These are phyloP conservation scores for Saccharomyces jurei DNA, from an alignment of 805 yeast genomes.

Conservation along the genomic window DNA sequence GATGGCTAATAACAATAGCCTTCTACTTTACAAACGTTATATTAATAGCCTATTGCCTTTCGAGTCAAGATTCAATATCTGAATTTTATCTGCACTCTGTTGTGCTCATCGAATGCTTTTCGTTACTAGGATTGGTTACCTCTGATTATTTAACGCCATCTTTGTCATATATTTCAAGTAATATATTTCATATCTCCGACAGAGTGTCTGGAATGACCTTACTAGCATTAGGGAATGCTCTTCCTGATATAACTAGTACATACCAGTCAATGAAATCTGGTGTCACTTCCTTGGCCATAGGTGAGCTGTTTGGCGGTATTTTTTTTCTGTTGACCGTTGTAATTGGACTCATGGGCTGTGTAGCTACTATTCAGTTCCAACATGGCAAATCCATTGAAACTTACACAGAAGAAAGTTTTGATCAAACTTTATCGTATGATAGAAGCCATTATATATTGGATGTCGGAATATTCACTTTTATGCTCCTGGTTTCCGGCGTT, in stretches of 20 bases:
- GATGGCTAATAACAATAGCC: conserved; percentile 7
- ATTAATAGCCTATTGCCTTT: conserved; percentile 2
- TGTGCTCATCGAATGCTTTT: conserved; percentile 38
- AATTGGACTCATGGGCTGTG: conserved; percentile 66
- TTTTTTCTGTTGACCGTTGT: conserved; percentile 74
- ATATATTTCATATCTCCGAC: conserved; percentile 54
- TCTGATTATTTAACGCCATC: conserved; percentile 79
- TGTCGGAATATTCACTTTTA: conserved; percentile 42
- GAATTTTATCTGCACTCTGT: conserved; percentile 13
- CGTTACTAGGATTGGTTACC: conserved; percentile 68
- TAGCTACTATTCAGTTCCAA: conserved; percentile 54
- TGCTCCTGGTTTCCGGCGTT: conserved; percentile 43
- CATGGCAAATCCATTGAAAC: not conserved
- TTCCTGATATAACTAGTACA: conserved; percentile 83
- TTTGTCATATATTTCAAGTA: conserved; percentile 52
- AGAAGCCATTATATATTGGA: conserved; percentile 51
- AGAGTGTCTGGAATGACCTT: conserved; percentile 79
- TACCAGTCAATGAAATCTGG: conserved; percentile 69
- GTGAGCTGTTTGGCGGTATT: conserved; percentile 88
- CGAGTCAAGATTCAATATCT: not conserved
- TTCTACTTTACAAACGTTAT: conserved; percentile 6
- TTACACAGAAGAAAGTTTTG: not conserved
- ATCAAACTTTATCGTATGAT: conserved; percentile 21
- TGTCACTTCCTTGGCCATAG: conserved; percentile 73
- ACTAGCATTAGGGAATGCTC: conserved; percentile 84